Conservation (phyloP, 1,139 yeast genomes). For the Zygotorulaspora mrakii region DNA sequence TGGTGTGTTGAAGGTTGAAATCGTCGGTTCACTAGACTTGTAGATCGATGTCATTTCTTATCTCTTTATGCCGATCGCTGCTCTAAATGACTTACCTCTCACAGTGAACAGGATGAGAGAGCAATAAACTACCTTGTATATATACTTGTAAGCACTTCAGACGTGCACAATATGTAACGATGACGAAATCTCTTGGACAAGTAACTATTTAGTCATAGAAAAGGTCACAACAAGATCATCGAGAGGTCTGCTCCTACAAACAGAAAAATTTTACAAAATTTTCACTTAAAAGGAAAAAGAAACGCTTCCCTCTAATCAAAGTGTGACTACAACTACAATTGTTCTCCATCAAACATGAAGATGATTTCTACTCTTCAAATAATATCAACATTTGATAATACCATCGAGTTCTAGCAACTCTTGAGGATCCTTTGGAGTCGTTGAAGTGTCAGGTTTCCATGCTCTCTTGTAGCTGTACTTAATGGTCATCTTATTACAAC, state of each 20-base stretch:
- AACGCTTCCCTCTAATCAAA: too few species aligned
- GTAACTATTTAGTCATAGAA: not conserved
- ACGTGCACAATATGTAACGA: conserved; percentile 4
- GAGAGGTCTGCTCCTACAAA: not conserved
- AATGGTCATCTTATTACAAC: conserved; percentile 1
- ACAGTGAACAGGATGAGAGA: too few species aligned
- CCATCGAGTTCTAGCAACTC: not conserved
- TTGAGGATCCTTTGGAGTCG: not conserved
- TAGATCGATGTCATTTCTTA: conserved; percentile 24
- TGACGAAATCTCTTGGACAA: conserved; percentile 2
- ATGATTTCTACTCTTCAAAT: not conserved
- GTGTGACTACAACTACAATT: too few species aligned
- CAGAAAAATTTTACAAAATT: conserved; percentile 6
- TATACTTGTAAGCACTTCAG: not conserved
- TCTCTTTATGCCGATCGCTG: too few species aligned
- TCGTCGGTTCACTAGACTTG: conserved; percentile 28
- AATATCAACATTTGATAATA: not conserved
- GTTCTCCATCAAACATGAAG: not conserved
- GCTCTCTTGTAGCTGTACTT: conserved; percentile 10
- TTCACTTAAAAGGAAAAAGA: conserved; percentile 9
- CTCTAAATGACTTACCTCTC: too few species aligned
- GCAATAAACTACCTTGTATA: too few species aligned
- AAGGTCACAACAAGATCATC: conserved; percentile 1
- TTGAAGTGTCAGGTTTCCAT: not conserved
- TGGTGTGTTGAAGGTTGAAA: conserved; percentile 29